Percentiles rank a stretch among this genome's conserved stretches.
Evolutionary conservation across 768 basidiomycete species (phyloP).

Genomic region (Lyophyllum semitale): DNA sequence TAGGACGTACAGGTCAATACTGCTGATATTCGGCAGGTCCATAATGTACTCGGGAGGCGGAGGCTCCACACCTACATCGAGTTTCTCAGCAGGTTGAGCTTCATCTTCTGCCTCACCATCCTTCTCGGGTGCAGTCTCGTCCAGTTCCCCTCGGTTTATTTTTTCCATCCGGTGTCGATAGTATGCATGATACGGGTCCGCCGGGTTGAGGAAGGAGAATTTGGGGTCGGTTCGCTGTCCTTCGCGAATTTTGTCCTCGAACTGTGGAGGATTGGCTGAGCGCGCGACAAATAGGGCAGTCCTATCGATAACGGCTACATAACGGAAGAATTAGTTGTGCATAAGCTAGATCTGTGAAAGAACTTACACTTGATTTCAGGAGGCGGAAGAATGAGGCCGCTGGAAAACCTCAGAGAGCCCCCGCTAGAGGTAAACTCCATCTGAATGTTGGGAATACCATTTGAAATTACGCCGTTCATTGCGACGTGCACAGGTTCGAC

Average conservation of each 20-base stretch:
- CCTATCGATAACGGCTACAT: conserved; percentile 88
- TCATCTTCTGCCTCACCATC: conserved; percentile 40
- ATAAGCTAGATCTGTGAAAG: conserved; percentile 34
- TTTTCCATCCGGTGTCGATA: conserved; percentile 91
- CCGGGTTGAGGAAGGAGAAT: conserved; percentile 97
- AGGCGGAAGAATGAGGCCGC: conserved; percentile 92
- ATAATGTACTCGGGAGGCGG: conserved; percentile 81
- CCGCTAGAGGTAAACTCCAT: conserved; percentile 35
- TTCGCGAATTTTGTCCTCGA: conserved; percentile 97
- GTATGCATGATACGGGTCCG: conserved; percentile 98
- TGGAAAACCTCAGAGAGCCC: conserved; percentile 58
- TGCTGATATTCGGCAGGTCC: conserved; percentile 83
- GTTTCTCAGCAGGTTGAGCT: conserved; percentile 40
- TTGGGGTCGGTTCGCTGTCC: conserved; percentile 95
- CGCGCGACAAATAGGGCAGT: conserved; percentile 91
- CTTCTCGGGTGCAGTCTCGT: conserved; percentile 54
- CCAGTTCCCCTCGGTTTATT: conserved; percentile 74
- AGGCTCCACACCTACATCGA: conserved; percentile 75
- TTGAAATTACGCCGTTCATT: conserved; percentile 41
- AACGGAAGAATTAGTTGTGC: conserved; percentile 7
- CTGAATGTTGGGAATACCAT: conserved; percentile 43
- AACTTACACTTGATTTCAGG: conserved; percentile 90
- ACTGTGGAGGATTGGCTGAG: conserved; percentile 89
- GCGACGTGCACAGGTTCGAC: conserved; percentile 27
- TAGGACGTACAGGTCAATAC: conserved; percentile 84